Base-by-base conservation (phyloP, 2,329 filamentous ascomycete genomes). In the Thielaviopsis populi region DNA sequence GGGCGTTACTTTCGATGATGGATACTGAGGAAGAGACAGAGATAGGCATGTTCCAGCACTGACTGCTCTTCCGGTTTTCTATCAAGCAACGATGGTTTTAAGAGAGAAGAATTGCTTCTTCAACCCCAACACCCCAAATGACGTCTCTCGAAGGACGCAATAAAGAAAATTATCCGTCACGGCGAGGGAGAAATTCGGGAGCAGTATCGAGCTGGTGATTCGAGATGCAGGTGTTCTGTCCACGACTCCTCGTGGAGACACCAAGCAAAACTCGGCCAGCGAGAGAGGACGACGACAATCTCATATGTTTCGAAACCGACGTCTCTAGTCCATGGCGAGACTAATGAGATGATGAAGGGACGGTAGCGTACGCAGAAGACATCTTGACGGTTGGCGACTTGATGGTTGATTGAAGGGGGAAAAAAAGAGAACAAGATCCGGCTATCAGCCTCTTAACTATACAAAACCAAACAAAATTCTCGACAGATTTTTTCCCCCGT, bases 261-360 rank as follows among this genome's bases (percentile, higher is more conserved):
- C 10, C 41, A 19, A 24, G 53, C 22, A 22, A 33, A 13, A 43
- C 61, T 63, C 59, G 42, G 37, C 85, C 85, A 90, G 87, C 85
- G 83, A 89, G 84, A 87, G 85, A 87, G 85, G 85, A 89, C 87
- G 81, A 83, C 83, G 82, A 88, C 86, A 89, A 89, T 87, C 85
- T 83, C 77, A 78, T 62, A 54, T 33, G 43, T 43, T 65, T 61
- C 41, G 46, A 40, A 59, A 48, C 65, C 50, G 46, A 42, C 46
- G 24, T 65, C 61, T 65, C 61, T 62, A 65, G 48, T 62, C 61
- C 59, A 67, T 65, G 63, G 50, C 48, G 63, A 33, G 62, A 63
- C 19, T 63, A 69, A 75, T 70, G 73, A 69, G 73, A 71, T 54
- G 50, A 61, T 53, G 41, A 64, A 37, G 30, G 53, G 30, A n/a